Conservation (phyloP, 164 flowering plant genomes). For the Stephania cephalantha region DNA sequence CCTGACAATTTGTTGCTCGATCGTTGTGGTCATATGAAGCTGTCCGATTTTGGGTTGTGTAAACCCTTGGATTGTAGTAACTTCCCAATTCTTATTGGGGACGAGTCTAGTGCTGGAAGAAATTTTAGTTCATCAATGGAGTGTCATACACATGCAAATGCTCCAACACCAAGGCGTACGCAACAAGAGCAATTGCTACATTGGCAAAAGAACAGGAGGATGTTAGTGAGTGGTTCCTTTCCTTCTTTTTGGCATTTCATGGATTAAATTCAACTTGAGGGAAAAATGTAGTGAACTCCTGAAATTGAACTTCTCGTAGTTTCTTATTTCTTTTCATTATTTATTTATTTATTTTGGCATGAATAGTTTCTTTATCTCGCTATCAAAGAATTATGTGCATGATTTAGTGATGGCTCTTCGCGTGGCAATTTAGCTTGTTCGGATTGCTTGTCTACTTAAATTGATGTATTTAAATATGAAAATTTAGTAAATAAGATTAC, state of each 20-base stretch:
- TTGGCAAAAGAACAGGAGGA: slow-evolving; percentile 38
- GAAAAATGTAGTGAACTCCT: neutral
- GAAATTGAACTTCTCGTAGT: neutral
- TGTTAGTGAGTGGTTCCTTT: slow-evolving; percentile 22
- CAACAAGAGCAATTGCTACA: slow-evolving; percentile 36
- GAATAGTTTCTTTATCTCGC: no score
- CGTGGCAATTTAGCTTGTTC: neutral
- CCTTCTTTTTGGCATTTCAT: neutral
- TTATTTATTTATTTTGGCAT: no score
- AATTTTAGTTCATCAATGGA: slow-evolving; percentile 18
- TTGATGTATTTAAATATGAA: no score
- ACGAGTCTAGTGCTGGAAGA: slow-evolving; percentile 24
- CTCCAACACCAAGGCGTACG: slow-evolving; percentile 24
- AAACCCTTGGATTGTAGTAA: slow-evolving; percentile 38
- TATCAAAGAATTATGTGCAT: neutral
- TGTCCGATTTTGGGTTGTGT: slow-evolving; percentile 45
- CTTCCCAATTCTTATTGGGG: slow-evolving; percentile 36
- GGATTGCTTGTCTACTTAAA: neutral
- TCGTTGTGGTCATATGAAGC: slow-evolving; percentile 41
- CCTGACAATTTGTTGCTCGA: slow-evolving; percentile 44
- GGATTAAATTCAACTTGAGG: neutral
- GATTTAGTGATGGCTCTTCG: neutral
- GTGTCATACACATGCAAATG: slow-evolving; percentile 20
- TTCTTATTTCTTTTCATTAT: neutral
- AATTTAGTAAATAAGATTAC: neutral